Conservation (phyloP, 179 eudicot genomes). For the Sideroxylon spinosum region DNA sequence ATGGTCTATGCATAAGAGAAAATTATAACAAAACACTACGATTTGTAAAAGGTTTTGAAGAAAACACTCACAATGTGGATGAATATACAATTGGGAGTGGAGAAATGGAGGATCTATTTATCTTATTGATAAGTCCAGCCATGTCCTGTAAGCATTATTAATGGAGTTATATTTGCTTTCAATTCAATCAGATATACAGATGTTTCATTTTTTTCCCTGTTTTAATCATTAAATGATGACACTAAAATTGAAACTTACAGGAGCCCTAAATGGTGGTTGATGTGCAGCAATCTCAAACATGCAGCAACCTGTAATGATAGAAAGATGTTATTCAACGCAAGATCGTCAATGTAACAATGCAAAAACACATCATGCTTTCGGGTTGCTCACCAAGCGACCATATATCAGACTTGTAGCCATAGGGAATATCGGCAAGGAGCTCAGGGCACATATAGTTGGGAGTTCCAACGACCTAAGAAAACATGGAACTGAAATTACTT, state of each 20-base stretch:
- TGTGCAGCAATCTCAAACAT: conserved; percentile 92
- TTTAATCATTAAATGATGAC: no score
- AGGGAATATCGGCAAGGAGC: conserved; percentile 80
- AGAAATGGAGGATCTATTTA: conserved; percentile 60
- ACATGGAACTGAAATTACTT: background rate
- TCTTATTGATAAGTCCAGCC: conserved; percentile 80
- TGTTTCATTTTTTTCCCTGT: background rate
- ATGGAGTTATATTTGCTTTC: background rate
- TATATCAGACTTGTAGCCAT: conserved; percentile 94
- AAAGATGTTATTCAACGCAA: background rate
- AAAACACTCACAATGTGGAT: conserved; percentile 59
- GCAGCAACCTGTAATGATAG: conserved; percentile 61
- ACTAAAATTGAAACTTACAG: conserved; percentile 42
- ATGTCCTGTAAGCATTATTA: conserved; percentile 51
- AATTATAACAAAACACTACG: background rate
- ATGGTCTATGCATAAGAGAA: background rate
- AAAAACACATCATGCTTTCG: background rate
- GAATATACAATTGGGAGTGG: conserved; percentile 71
- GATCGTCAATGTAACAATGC: background rate
- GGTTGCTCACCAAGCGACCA: conserved; percentile 83
- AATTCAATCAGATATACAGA: background rate
- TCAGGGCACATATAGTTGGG: conserved; percentile 94
- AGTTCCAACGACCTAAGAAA: conserved; percentile 66
- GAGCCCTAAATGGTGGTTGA: conserved; percentile 79
- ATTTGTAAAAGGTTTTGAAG: background rate